Percentiles rank a stretch among this genome's conserved stretches.
phyloP scores from a whole-genome alignment of 208 protist species.

The Novymonas esmeraldas region DNA sequence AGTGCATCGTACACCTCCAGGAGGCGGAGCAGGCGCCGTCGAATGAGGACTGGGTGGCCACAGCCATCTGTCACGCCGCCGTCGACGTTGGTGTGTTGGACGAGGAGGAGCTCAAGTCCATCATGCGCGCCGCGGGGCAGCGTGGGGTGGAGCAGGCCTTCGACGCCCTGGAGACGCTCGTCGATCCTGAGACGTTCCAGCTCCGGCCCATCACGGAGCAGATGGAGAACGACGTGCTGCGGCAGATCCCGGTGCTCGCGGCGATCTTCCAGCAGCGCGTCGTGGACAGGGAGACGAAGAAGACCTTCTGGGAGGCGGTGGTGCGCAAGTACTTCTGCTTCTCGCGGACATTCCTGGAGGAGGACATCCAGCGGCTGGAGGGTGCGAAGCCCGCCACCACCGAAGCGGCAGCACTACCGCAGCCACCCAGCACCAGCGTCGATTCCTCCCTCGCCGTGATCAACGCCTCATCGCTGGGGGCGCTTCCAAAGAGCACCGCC shows the following conservation, averaged over 20 bases:
- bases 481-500: conserved; percentile 50
- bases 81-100: conserved; percentile 73
- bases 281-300: conserved; percentile 57
- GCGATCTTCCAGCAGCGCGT: conserved; percentile 65
- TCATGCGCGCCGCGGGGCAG: conserved; percentile 57
- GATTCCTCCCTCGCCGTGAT: conserved; percentile 34
- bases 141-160: conserved; percentile 77
- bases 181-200: conserved; percentile 69
- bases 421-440: not conserved
- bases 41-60: conserved; percentile 57
- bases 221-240: conserved; percentile 79
- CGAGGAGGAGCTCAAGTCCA: conserved; percentile 38
- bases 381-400: conserved; percentile 6
- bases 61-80: conserved; percentile 62
- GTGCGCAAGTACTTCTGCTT: conserved; percentile 90
- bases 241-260: conserved; percentile 79
- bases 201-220: conserved; percentile 81
- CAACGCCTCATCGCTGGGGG: conserved; percentile 56
- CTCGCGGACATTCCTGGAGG: conserved; percentile 79
- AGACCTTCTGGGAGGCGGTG: conserved; percentile 79
- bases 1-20: conserved; percentile 37
- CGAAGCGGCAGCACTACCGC: not conserved
- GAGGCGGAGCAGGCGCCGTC: conserved; percentile 24
- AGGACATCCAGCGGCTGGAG: conserved; percentile 59
- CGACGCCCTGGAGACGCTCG: conserved; percentile 74